Base-by-base conservation (phyloP, 2,329 filamentous ascomycete genomes). In the Stachybotrys elegans region DNA sequence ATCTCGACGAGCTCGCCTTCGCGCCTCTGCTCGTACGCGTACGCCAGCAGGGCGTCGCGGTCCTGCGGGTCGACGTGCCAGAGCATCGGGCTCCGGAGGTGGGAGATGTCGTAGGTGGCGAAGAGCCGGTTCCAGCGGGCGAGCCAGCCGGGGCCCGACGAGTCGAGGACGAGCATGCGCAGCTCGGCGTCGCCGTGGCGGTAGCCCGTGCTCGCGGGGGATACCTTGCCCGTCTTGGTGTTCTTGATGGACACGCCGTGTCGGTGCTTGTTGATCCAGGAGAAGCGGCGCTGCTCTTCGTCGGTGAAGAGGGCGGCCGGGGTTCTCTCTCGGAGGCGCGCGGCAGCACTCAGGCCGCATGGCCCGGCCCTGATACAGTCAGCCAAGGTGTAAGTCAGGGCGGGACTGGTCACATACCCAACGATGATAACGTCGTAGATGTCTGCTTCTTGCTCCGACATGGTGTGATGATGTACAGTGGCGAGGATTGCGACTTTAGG, bases 291-390 rank as follows among this genome's bases (percentile, higher is more conserved):
- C 56, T 92, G 86, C 57, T 92, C 88, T 52, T 88, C 85, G 57
- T 92, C 86, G 0, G 87, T 91, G 64, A 92, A 92, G 42, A 90
- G 79, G 2, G 87, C 86, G 0, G 84, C 87, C 0, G 87, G 87
- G 0, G 84, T 86, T 43, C 76, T 72, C 62, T 92, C 87, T 34
- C 78, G 75, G 2, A 92, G 73, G 4, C 87, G 77, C 2, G 86
- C 81, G 8, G 88, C 85, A 6, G 86, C 78, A 5, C 84, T 85
- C 4, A 92, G 79, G 5, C 86, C 86, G 51, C 81, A 86, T 4
- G 87, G 86, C 0, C 88, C 87, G 6, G 81, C 85, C 8, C 87
- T 40, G 17, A n/a, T 9, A 16, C 22, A n/a, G 22, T 40, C 13
- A 27, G 38, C 12, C 12, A 11, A 17, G 6, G 22, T 32, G 6